These are phyloP conservation scores for Trametes punicea DNA, from an alignment of 768 basidiomycete genomes.

Conservation along the genomic window DNA sequence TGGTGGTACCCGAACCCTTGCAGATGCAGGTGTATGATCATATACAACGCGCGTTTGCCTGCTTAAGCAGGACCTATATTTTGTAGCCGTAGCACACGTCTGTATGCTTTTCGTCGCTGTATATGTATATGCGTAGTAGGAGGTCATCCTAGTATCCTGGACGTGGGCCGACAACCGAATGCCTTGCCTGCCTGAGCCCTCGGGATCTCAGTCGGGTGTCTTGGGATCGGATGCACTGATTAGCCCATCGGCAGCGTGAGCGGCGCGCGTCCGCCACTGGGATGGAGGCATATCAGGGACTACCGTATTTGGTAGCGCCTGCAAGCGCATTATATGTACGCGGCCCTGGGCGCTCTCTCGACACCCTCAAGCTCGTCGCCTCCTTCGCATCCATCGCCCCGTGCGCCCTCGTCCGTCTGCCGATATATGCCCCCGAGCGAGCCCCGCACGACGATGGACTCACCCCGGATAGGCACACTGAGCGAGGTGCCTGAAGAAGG, in stretches of 20 bases:
- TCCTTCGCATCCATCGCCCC: background rate
- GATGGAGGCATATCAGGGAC: background rate
- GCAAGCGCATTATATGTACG: slow-evolving; percentile 2
- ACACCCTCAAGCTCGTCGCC: slow-evolving; percentile 8
- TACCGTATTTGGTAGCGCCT: background rate
- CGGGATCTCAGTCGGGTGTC: background rate
- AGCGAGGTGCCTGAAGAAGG: slow-evolving; percentile 34
- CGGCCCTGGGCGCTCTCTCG: slow-evolving; percentile 2
- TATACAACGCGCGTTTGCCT: no score
- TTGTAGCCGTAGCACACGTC: background rate
- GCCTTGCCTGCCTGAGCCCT: no score
- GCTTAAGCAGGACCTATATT: background rate
- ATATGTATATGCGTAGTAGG: background rate
- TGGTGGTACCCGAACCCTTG: background rate
- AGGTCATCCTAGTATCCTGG: background rate
- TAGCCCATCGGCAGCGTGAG: background rate
- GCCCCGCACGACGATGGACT: slow-evolving; percentile 19
- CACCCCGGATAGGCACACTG: slow-evolving; percentile 23
- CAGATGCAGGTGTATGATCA: slow-evolving; percentile 2
- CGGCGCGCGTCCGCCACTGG: slow-evolving; percentile 8
- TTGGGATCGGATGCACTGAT: background rate
- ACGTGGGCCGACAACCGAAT: no score
- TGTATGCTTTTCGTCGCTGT: background rate
- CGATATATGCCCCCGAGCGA: slow-evolving; percentile 11
- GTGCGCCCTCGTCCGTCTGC: background rate